A percentile compares a stretch with the other conserved stretches of the same genome.
Conservation (phyloP, 108 stramenopile species). For the Stephanodiscus triporus region DNA sequence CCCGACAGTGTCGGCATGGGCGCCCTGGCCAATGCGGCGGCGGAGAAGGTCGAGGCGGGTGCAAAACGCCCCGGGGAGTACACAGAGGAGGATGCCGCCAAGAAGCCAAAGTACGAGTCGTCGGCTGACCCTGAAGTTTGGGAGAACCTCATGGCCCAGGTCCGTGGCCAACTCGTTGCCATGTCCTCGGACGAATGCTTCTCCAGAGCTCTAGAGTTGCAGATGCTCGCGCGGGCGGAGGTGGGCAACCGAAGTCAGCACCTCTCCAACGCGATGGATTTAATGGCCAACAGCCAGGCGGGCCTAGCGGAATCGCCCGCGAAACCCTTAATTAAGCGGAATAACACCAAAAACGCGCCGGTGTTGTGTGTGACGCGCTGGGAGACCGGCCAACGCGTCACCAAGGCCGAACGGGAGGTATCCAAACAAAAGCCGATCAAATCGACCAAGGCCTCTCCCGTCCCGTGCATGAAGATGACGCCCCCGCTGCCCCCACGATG, state of each 20-base stretch:
- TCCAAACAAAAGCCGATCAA: slow-evolving; percentile 37
- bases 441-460: slow-evolving; percentile 10
- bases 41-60: slow-evolving; percentile 1
- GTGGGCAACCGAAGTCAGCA: slow-evolving; percentile 37
- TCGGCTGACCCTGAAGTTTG: slow-evolving; percentile 11
- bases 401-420: slow-evolving; percentile 29
- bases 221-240: slow-evolving; percentile 30
- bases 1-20: slow-evolving; percentile 13
- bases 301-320: background rate
- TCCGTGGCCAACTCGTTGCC: slow-evolving; percentile 22
- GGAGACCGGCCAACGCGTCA: slow-evolving; percentile 12
- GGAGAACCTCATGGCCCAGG: slow-evolving; percentile 23
- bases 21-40: slow-evolving; percentile 12
- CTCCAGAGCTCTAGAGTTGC: slow-evolving; percentile 33
- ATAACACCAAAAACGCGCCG: too few relatives aligned
- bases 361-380: too few relatives aligned
- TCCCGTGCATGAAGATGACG: slow-evolving; percentile 43
- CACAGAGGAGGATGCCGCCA: background rate
- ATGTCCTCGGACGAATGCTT: slow-evolving; percentile 48
- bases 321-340: slow-evolving; percentile 1
- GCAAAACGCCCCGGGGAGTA: slow-evolving; percentile 1
- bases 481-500: slow-evolving; percentile 39
- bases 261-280: slow-evolving; percentile 36
- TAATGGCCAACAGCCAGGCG: slow-evolving; percentile 14
- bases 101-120: slow-evolving; percentile 1